Percentiles rank a stretch among this genome's conserved stretches.
Conservation (phyloP, 495 filamentous ascomycete genomes). For the Elaphomyces granulatus region DNA sequence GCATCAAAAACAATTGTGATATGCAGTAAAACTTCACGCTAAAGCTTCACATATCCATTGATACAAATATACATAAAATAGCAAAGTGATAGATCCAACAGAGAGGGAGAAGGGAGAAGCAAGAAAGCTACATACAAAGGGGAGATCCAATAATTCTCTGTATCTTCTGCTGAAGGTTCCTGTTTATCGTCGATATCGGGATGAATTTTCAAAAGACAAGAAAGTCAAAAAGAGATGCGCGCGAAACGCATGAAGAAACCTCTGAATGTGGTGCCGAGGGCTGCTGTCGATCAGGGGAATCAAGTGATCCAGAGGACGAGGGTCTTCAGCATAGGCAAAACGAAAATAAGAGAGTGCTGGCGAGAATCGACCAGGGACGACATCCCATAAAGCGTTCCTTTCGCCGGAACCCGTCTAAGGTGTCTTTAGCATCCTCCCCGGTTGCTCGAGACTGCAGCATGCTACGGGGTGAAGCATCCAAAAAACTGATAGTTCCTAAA, state of each 20-base stretch:
- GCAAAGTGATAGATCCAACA: no score
- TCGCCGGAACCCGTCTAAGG: neutral
- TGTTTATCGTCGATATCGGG: no score
- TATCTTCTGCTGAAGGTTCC: no score
- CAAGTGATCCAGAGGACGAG: conserved; percentile 30
- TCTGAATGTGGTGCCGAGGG: conserved; percentile 28
- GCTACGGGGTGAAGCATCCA: no score
- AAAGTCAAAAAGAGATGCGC: conserved; percentile 23
- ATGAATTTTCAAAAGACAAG: conserved; percentile 38
- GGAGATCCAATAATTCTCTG: no score
- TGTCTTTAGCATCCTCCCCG: neutral
- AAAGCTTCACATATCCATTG: no score
- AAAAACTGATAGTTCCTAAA: conserved; percentile 25
- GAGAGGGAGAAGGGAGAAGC: neutral
- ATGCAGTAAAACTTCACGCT: no score
- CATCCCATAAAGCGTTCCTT: neutral
- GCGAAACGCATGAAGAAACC: conserved; percentile 26
- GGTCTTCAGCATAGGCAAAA: conserved; percentile 18
- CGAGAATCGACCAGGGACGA: neutral
- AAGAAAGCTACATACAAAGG: neutral
- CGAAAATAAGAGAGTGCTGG: conserved; percentile 9
- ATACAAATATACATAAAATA: no score
- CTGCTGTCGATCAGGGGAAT: conserved; percentile 21
- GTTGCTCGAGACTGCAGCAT: conserved; percentile 17
- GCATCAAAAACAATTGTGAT: no score